Percentiles rank a stretch among this genome's conserved stretches.
phyloP scores from a whole-genome alignment of 1,284 basidiomycete species.

The Anthracocystis setariae region DNA sequence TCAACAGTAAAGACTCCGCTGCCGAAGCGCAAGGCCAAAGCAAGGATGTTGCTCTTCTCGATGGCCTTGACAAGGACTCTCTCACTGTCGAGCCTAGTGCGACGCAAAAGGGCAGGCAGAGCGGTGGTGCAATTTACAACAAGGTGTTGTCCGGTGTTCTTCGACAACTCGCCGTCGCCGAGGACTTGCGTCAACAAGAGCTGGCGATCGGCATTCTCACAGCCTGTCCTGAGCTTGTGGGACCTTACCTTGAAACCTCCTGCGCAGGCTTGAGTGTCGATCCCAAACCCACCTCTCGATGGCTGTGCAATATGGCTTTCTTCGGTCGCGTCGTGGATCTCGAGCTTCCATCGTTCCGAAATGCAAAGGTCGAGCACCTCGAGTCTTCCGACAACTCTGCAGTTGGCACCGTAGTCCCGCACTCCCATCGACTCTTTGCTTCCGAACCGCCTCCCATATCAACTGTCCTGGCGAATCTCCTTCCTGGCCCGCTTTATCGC shows the following conservation, averaged over 20 bases:
- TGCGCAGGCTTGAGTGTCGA: slow-evolving; percentile 79
- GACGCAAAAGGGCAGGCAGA: slow-evolving; percentile 67
- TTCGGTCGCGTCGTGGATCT: slow-evolving; percentile 80
- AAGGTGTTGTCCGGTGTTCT: slow-evolving; percentile 82
- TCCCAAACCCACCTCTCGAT: slow-evolving; percentile 84
- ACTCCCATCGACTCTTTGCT: slow-evolving; percentile 68
- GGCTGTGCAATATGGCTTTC: slow-evolving; percentile 87
- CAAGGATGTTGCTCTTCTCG: slow-evolving; percentile 18
- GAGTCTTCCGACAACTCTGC: slow-evolving; percentile 72
- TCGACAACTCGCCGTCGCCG: slow-evolving; percentile 79
- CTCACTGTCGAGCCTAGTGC: slow-evolving; percentile 65
- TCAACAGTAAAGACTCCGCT: background rate
- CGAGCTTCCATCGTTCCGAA: slow-evolving; percentile 74
- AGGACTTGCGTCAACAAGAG: slow-evolving; percentile 86
- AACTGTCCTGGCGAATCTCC: slow-evolving; percentile 71
- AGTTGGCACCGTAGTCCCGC: slow-evolving; percentile 39
- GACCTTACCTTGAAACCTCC: slow-evolving; percentile 72
- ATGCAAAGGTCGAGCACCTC: slow-evolving; percentile 55
- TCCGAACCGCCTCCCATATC: slow-evolving; percentile 78
- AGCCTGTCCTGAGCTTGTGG: slow-evolving; percentile 85
- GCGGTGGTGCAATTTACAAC: slow-evolving; percentile 75
- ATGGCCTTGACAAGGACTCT: slow-evolving; percentile 34
- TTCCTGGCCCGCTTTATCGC: slow-evolving; percentile 49
- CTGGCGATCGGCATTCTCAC: slow-evolving; percentile 80
- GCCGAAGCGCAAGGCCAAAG: slow-evolving; percentile 1